These are phyloP conservation scores for Yarrowia porcina DNA, from an alignment of 805 yeast genomes.

Conservation along the genomic window DNA sequence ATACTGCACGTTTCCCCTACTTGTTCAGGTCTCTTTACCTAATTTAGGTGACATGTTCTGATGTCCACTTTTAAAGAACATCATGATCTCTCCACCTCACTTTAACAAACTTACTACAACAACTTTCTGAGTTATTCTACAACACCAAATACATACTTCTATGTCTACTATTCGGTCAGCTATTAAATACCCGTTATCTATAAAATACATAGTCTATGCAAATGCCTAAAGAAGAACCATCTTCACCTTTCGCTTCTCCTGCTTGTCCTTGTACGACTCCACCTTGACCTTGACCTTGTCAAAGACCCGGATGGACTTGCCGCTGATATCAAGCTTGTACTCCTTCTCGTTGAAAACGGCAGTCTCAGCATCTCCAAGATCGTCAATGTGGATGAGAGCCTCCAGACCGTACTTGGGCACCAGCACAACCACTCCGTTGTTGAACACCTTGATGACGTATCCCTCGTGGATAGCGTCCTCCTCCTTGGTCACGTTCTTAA, in stretches of 20 bases:
- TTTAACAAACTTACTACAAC: too few relatives aligned
- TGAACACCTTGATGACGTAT: constrained; percentile 84
- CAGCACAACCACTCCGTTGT: constrained; percentile 89
- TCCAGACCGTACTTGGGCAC: constrained; percentile 97
- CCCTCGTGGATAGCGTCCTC: constrained; percentile 81
- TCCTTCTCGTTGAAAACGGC: constrained; percentile 71
- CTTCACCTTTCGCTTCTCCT: constrained; percentile 87
- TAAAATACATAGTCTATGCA: constrained; percentile 24
- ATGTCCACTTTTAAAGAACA: too few relatives aligned
- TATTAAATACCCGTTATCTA: constrained; percentile 1
- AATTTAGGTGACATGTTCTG: background rate
- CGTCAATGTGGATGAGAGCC: constrained; percentile 80
- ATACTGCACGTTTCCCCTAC: too few relatives aligned
- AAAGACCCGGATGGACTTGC: constrained; percentile 62
- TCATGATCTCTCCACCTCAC: too few relatives aligned
- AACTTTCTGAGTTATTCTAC: too few relatives aligned
- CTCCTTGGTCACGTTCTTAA: constrained; percentile 52
- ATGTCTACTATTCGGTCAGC: background rate
- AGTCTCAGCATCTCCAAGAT: constrained; percentile 59
- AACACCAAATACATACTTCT: too few relatives aligned
- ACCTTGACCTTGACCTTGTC: constrained; percentile 84
- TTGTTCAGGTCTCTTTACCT: too few relatives aligned
- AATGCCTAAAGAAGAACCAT: constrained; percentile 40
- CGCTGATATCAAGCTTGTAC: constrained; percentile 59
- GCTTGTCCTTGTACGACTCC: constrained; percentile 75